A percentile compares a stretch with the other conserved stretches of the same genome.
Conservation (phyloP, 306 rosid genomes). For the Argentina anserina region DNA sequence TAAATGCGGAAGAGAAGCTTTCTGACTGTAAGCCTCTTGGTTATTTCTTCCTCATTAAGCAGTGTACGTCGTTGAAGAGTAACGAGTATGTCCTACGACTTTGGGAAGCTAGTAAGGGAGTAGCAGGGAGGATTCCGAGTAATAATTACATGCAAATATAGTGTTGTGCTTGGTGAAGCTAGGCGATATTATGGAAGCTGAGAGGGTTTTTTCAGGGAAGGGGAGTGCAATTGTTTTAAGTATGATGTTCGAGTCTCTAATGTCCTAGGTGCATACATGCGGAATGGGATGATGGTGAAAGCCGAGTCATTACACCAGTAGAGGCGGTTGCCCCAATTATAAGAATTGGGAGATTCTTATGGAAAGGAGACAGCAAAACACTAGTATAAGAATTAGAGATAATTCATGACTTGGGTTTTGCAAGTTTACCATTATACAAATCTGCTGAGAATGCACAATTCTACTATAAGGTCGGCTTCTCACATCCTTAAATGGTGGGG, state of each 20-base stretch:
- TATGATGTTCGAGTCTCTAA: constrained; percentile 78
- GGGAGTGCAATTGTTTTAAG: constrained; percentile 57
- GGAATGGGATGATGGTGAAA: constrained; percentile 66
- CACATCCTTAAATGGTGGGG: constrained; percentile 57
- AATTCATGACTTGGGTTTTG: too few species aligned
- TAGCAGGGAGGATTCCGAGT: constrained; percentile 55
- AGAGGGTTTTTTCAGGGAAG: constrained; percentile 60
- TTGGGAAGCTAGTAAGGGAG: constrained; percentile 64
- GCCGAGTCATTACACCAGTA: too few species aligned
- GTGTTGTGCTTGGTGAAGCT: constrained; percentile 65
- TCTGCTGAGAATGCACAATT: constrained; percentile 54
- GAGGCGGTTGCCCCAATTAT: constrained; percentile 73
- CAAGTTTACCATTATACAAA: constrained; percentile 51
- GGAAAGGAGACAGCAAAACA: constrained; percentile 58
- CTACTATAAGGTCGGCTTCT: constrained; percentile 36
- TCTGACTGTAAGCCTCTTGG: constrained; percentile 56
- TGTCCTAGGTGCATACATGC: constrained; percentile 78
- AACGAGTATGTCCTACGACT: constrained; percentile 59
- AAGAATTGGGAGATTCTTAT: constrained; percentile 87
- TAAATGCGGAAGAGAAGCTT: constrained; percentile 60
- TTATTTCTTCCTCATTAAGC: constrained; percentile 65
- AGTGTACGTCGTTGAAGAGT: constrained; percentile 55
- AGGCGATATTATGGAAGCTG: constrained; percentile 54
- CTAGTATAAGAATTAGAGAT: constrained; percentile 29
- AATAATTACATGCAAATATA: constrained; percentile 69